Evolutionary conservation across 352 stramenopile genomes (phyloP).

Genomic region (Phytophthora pinifolia): DNA sequence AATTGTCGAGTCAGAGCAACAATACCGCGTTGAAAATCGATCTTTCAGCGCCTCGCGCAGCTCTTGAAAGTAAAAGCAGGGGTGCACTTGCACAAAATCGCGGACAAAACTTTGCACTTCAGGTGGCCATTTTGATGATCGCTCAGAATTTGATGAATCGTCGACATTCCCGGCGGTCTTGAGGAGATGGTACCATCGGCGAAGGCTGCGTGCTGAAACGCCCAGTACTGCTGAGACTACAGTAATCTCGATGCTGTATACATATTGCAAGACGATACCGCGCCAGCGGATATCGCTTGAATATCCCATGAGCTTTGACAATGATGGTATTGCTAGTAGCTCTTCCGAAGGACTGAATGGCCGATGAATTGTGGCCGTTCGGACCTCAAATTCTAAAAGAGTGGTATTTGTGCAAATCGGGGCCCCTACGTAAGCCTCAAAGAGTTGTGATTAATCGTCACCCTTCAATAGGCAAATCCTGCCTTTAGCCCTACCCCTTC

Average conservation of each 20-base stretch:
- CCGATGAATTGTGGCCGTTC: too few relatives aligned
- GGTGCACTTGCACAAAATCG: constrained; percentile 9
- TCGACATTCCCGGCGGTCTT: background rate
- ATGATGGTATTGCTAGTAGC: too few relatives aligned
- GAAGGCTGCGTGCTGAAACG: constrained; percentile 1
- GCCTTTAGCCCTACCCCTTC: too few relatives aligned
- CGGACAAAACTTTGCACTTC: constrained; percentile 8
- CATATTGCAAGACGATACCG: background rate
- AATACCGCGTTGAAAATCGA: background rate
- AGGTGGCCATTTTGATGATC: constrained; percentile 5
- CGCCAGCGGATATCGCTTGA: background rate
- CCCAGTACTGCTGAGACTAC: background rate
- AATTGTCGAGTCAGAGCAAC: constrained; percentile 7
- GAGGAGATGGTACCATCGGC: background rate
- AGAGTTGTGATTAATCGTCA: too few relatives aligned
- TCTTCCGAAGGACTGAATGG: too few relatives aligned
- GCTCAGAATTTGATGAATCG: background rate
- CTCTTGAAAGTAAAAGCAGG: constrained; percentile 24
- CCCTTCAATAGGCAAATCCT: too few relatives aligned
- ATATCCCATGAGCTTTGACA: background rate
- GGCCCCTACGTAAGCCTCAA: too few relatives aligned
- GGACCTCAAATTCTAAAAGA: too few relatives aligned
- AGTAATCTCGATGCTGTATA: background rate
- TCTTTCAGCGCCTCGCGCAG: constrained; percentile 1
- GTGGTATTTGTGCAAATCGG: too few relatives aligned